These are phyloP conservation scores for Penicillium vulpinum DNA, from an alignment of 2,329 filamentous ascomycete species.

Conservation along the genomic window DNA sequence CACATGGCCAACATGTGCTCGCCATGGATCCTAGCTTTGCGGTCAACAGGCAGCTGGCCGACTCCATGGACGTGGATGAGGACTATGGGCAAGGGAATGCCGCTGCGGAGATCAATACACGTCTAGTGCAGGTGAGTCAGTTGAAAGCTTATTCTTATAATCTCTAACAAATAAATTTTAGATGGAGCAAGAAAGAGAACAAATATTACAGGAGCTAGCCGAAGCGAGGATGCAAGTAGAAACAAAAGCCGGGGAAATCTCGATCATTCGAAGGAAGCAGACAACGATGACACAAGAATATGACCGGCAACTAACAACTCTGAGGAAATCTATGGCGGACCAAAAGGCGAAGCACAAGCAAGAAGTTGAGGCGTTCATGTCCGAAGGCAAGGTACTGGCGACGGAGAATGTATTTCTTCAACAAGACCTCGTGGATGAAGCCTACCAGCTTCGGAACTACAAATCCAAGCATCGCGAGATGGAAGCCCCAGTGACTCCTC, in stretches of 20 bases:
- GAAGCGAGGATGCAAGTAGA: slow-evolving; percentile 45
- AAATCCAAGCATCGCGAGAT: slow-evolving; percentile 40
- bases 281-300: slow-evolving; percentile 54
- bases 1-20: slow-evolving; percentile 8
- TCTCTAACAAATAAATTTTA: slow-evolving; percentile 18
- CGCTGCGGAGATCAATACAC: slow-evolving; percentile 14
- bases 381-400: slow-evolving; percentile 57
- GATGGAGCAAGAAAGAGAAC: slow-evolving; percentile 43
- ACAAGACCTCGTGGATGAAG: slow-evolving; percentile 60
- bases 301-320: slow-evolving; percentile 53
- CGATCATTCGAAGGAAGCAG: slow-evolving; percentile 61
- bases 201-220: slow-evolving; percentile 40
- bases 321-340: slow-evolving; percentile 57
- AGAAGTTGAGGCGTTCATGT: slow-evolving; percentile 55
- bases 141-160: background rate
- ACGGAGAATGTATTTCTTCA: slow-evolving; percentile 62
- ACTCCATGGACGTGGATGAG: slow-evolving; percentile 25
- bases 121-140: slow-evolving; percentile 30
- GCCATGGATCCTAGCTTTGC: slow-evolving; percentile 9
- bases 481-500: slow-evolving; percentile 51
- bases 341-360: slow-evolving; percentile 54
- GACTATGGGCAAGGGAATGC: slow-evolving; percentile 14
- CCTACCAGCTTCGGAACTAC: slow-evolving; percentile 48
- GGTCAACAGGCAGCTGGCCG: slow-evolving; percentile 11
- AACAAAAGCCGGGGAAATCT: slow-evolving; percentile 60